Base-by-base conservation (phyloP, 805 yeast species). In the Ogataea chonburiensis region DNA sequence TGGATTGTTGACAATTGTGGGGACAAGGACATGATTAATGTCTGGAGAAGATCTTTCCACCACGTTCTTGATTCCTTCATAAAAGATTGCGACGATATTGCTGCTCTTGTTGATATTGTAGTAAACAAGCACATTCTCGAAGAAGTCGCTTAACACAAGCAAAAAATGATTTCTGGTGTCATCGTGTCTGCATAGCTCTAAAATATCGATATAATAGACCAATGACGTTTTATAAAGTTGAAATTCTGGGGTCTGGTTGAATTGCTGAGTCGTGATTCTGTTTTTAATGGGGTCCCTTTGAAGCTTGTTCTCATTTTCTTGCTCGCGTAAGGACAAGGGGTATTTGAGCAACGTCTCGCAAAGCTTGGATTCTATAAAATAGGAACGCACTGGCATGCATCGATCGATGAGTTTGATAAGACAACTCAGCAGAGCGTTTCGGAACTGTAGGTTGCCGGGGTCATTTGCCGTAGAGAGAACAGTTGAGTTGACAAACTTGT, bases 41-140 rank as follows among this genome's bases (percentile, higher is more conserved):
- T 22, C 24, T 5, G 34, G 21, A 3, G 24, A 14, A 3, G 38
- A 12, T 8, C 28, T 32, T 12, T 39, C 44, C 3, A 37, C 33
- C n/a, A 41, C 9, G 2, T 34, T 33, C 20, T 40, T 45, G n/a
- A 47, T 17, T 5, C 48, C 50, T 26, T 45, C 53, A 36, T 30
- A 49, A 15, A 45, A 41, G 9, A 44, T 28, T 3, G 53, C 31
- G 4, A 43, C 40, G n/a, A 36, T 34, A 6, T 20, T 32, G 7
- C 38, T 24, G 11, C 19, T 34, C 21, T 42, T 42, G 17, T 38
- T 36, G 17, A 30, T 24, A 13, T 40, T 28, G 33, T 33, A 41
- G 17, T 34, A 26, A 5, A 24, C 41, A 20, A 49, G 25, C 5
- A 45, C 13, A 13, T 27, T 35, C 11, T 39, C 38, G 12, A 47